Conservation (phyloP, 2,329 filamentous ascomycete species). For the Simplicillium sp. region DNA sequence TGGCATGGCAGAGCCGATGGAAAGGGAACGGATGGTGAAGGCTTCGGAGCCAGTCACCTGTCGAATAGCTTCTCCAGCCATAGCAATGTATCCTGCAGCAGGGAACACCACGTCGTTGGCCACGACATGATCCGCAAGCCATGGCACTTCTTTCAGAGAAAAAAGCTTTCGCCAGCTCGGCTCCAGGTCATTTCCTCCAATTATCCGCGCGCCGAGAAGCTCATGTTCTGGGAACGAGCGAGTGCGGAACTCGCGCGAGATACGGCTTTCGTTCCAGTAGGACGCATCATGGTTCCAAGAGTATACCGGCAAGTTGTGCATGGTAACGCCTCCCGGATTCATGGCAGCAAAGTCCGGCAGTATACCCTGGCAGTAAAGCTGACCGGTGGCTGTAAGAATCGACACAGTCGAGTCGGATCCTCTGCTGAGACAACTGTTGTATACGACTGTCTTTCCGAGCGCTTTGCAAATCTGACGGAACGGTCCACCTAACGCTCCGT, state of each 20-base stretch:
- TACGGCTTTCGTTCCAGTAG: constrained; percentile 22
- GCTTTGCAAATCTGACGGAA: constrained; percentile 13
- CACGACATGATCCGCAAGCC: constrained; percentile 25
- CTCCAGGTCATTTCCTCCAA: constrained; percentile 14
- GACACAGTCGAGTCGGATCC: constrained; percentile 7
- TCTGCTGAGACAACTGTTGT: constrained; percentile 9
- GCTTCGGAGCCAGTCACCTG: constrained; percentile 7
- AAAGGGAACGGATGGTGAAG: constrained; percentile 15
- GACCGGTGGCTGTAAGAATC: constrained; percentile 15
- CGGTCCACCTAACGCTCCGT: constrained; percentile 14
- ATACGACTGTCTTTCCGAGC: constrained; percentile 3
- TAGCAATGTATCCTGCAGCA: constrained; percentile 22
- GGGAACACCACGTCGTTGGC: constrained; percentile 27
- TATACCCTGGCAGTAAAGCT: constrained; percentile 9
- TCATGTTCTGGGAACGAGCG: constrained; percentile 25
- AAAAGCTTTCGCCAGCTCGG: constrained; percentile 15
- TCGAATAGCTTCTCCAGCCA: constrained; percentile 19
- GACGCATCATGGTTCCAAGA: constrained; percentile 24
- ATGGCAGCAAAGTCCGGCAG: constrained; percentile 8
- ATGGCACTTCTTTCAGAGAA: constrained; percentile 13
- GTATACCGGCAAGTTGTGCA: constrained; percentile 23
- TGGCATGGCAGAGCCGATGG: constrained; percentile 16
- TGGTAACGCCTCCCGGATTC: constrained; percentile 4
- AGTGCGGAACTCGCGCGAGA: constrained; percentile 20
- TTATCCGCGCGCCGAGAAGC: constrained; percentile 21